Evolutionary conservation across 2,329 filamentous ascomycete genomes (phyloP), one percentile per base, ranked within the genome.

Genomic region (Phyllachora maydis): DNA sequence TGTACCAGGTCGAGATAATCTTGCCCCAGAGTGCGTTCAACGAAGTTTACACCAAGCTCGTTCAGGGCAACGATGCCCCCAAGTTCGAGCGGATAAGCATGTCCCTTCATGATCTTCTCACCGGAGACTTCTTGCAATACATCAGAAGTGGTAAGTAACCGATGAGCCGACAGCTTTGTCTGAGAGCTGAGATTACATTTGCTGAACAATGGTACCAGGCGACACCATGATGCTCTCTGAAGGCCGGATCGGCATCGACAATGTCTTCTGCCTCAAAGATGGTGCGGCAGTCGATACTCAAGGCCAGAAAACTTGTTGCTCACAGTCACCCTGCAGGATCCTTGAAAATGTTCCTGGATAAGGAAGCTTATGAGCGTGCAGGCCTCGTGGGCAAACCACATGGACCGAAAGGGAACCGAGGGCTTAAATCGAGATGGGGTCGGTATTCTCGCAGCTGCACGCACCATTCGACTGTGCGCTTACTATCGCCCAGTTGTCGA

Each of bases 221-320:
- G 71, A 81, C 39, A 53, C 90, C 23, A 46, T 78, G 34, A 78
- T 95, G 74, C 59, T 92, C 3, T 92, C 83, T 0, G 65, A 83
- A 43, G 82, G 81, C 8, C 61, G 62, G 16, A 52, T 61, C 6
- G 70, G 67, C 3, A 57, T 71, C 3, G 74, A 83, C 37, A 77
- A 76, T 35, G 56, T 73, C 3, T 85, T 79, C 41, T 63, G 63
- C 0, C 49, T 95, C 2, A 57, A 51, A 27, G 62, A 79, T 33
- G 82, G 81, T 65, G 51, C 24, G 42, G 31, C 7, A 11, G 15
- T 18, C 14, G 12, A 15, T 14, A 7, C 11, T 4, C 11, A 23
- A n/a, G n/a, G n/a, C n/a, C n/a, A n/a, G n/a, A n/a, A n/a, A n/a
- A n/a, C n/a, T n/a, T n/a, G n/a, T n/a, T n/a, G n/a, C n/a, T n/a